Percentiles rank a stretch among this genome's conserved stretches.
Conservation (phyloP, 2,329 filamentous ascomycete species). For the Neonectria ditissima region DNA sequence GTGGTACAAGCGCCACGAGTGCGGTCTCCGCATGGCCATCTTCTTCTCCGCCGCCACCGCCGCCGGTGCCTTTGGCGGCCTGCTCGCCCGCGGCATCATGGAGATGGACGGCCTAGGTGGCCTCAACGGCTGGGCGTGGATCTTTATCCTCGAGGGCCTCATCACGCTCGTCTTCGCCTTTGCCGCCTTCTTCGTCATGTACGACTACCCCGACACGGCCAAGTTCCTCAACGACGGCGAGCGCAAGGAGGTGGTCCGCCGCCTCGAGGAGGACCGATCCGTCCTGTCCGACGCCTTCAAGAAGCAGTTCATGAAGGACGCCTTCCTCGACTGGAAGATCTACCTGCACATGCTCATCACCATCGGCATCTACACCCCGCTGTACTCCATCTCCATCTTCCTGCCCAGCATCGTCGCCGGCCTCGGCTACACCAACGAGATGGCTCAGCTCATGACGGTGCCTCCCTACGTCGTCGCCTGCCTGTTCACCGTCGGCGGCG, state of each 20-base stretch:
- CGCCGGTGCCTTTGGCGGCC: conserved; percentile 71
- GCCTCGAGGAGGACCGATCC: conserved; percentile 58
- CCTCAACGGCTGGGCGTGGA: conserved; percentile 79
- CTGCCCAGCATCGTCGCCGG: conserved; percentile 52
- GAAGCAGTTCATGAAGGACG: conserved; percentile 64
- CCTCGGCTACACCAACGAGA: conserved; percentile 52
- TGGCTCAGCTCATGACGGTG: conserved; percentile 54
- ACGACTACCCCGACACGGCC: conserved; percentile 68
- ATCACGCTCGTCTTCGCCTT: conserved; percentile 62
- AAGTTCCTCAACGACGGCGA: conserved; percentile 61
- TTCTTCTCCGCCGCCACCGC: conserved; percentile 69
- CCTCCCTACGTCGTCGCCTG: conserved; percentile 54
- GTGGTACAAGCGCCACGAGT: conserved; percentile 71
- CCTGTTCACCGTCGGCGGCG: conserved; percentile 52
- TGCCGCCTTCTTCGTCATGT: conserved; percentile 62
- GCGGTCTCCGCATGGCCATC: conserved; percentile 70
- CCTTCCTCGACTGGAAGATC: conserved; percentile 69
- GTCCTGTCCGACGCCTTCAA: conserved; percentile 68
- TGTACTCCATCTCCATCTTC: conserved; percentile 55
- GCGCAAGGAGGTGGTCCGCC: conserved; percentile 55
- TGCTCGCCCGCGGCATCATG: conserved; percentile 69
- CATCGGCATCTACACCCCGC: conserved; percentile 63
- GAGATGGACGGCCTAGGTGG: conserved; percentile 65
- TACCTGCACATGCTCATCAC: conserved; percentile 70
- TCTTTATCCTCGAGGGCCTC: conserved; percentile 78